Percentiles rank a stretch among this genome's conserved stretches.
These are phyloP conservation scores for Metroxylon sagu DNA, from an alignment of 176 grass and related monocot species.

Conservation along the genomic window DNA sequence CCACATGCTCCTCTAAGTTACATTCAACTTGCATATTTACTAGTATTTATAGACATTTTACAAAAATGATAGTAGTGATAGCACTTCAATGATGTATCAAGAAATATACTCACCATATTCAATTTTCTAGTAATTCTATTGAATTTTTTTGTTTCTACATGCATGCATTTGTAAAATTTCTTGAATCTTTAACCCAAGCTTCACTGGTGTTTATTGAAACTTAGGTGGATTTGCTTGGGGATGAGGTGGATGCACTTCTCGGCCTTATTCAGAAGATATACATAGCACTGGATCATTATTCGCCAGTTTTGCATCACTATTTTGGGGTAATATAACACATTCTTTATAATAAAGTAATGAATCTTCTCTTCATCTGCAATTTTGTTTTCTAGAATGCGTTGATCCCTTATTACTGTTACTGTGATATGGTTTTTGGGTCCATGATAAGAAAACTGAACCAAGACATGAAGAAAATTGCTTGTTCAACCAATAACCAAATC, in stretches of 20 bases:
- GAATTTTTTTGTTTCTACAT: neutral
- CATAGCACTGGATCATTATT: constrained; percentile 27
- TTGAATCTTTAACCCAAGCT: neutral
- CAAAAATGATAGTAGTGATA: too few relatives aligned
- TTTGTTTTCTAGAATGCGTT: neutral
- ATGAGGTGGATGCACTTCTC: constrained; percentile 48
- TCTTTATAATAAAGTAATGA: neutral
- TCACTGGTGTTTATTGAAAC: constrained; percentile 9
- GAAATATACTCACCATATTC: too few relatives aligned
- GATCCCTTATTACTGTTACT: too few relatives aligned
- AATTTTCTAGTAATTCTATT: too few relatives aligned
- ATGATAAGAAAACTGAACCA: too few relatives aligned
- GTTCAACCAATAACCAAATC: too few relatives aligned
- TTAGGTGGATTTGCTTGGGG: constrained; percentile 64
- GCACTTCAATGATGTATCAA: too few relatives aligned
- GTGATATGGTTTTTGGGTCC: too few relatives aligned
- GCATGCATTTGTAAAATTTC: neutral
- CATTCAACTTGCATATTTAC: too few relatives aligned
- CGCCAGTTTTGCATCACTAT: constrained; percentile 34
- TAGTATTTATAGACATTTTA: too few relatives aligned
- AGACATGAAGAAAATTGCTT: too few relatives aligned
- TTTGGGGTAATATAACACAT: constrained; percentile 27
- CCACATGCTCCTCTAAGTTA: too few relatives aligned
- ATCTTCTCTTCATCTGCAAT: neutral
- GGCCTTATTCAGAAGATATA: constrained; percentile 44